phyloP scores from a whole-genome alignment of 352 stramenopile species.

The Pythium phragmiticola region DNA sequence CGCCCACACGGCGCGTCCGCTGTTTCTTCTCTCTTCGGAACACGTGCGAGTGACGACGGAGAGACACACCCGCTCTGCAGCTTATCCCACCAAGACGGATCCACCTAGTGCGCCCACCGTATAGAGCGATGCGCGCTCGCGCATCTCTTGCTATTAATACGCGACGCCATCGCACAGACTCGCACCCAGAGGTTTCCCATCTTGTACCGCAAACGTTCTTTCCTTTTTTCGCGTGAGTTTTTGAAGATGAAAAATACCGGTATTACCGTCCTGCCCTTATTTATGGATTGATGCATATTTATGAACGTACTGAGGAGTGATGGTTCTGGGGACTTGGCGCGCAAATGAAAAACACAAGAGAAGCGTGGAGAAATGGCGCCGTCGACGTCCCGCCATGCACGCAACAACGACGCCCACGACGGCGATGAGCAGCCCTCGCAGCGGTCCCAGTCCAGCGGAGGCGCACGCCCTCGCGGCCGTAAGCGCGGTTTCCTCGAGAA shows the following conservation, averaged over 20 bases:
- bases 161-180: neutral
- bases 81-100: neutral
- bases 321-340: slow-evolving; percentile 13
- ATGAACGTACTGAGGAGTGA: slow-evolving; percentile 1
- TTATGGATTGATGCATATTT: neutral
- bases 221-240: neutral
- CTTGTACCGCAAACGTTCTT: neutral
- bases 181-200: neutral
- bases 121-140: neutral
- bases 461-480: slow-evolving; percentile 19
- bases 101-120: neutral
- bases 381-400: slow-evolving; percentile 13
- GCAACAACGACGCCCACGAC: slow-evolving; percentile 18
- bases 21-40: neutral
- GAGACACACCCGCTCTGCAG: neutral
- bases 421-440: slow-evolving; percentile 7
- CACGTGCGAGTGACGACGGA: neutral
- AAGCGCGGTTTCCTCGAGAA: slow-evolving; percentile 61
- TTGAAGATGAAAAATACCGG: slow-evolving; percentile 7
- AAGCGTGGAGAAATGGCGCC: slow-evolving; percentile 15
- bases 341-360: slow-evolving; percentile 1
- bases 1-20: neutral
- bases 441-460: slow-evolving; percentile 5
- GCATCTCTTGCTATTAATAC: slow-evolving; percentile 1
- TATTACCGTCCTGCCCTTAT: neutral